phyloP scores from a whole-genome alignment of 345 rosid species.

The Triadica sebifera region DNA sequence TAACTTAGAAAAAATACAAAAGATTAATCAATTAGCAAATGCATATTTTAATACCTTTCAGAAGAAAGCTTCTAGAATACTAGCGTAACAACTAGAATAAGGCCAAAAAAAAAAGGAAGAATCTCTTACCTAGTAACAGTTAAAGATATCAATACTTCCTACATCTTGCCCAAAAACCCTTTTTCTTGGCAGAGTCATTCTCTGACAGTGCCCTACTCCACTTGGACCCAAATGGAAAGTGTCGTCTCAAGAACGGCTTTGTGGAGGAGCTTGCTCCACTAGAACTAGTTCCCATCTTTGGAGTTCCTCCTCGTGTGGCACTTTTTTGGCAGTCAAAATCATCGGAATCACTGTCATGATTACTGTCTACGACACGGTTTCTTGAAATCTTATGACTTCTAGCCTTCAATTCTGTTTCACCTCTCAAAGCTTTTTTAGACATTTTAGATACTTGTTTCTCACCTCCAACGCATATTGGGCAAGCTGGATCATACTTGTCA shows the following conservation, averaged over 20 bases:
- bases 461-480: conserved; percentile 76
- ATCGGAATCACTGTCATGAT: conserved; percentile 53
- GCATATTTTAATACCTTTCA: background rate
- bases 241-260: conserved; percentile 74
- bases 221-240: conserved; percentile 63
- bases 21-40: too few species aligned
- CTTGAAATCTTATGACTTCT: conserved; percentile 61
- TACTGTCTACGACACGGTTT: conserved; percentile 68
- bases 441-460: conserved; percentile 68
- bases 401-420: conserved; percentile 57
- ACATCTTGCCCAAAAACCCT: conserved; percentile 72
- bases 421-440: conserved; percentile 55
- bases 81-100: background rate
- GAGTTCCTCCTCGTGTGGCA: conserved; percentile 37
- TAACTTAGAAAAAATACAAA: too few species aligned
- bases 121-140: conserved; percentile 17
- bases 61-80: background rate
- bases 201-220: conserved; percentile 62
- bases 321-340: conserved; percentile 38
- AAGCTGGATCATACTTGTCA: conserved; percentile 73
- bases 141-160: conserved; percentile 44
- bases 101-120: background rate
- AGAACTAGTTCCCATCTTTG: conserved; percentile 55
- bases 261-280: conserved; percentile 50
- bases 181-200: conserved; percentile 57